Percentiles rank a stretch among this genome's conserved stretches.
These are phyloP conservation scores for Globisporangium echinulatum DNA, from an alignment of 352 stramenopile genomes.

Conservation along the genomic window DNA sequence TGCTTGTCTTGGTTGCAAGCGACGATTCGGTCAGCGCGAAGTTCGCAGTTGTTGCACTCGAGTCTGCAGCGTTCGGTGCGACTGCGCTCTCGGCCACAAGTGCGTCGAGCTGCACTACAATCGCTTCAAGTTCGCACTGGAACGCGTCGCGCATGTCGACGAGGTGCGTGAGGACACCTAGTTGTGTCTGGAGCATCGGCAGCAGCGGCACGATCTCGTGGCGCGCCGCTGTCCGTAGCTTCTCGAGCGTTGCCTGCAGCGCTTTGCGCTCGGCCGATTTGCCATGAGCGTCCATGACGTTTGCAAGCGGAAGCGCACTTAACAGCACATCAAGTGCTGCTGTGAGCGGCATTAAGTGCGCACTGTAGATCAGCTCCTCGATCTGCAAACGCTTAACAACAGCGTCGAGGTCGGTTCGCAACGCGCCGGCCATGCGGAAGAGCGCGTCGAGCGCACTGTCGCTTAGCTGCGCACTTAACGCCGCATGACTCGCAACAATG, in stretches of 20 bases:
- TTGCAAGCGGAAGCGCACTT: constrained; percentile 54
- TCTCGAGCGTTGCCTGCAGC: constrained; percentile 72
- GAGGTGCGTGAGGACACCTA: constrained; percentile 37
- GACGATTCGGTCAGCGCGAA: constrained; percentile 2
- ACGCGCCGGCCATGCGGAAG: constrained; percentile 67
- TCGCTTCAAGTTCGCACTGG: constrained; percentile 43
- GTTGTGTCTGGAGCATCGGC: constrained; percentile 52
- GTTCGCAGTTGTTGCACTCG: neutral
- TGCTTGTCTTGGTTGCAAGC: neutral
- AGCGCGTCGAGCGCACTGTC: constrained; percentile 72
- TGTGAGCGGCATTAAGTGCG: constrained; percentile 37
- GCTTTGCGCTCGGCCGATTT: constrained; percentile 64
- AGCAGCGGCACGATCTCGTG: constrained; percentile 68
- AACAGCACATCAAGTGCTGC: constrained; percentile 35
- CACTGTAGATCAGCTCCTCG: constrained; percentile 75
- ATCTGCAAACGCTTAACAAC: constrained; percentile 59
- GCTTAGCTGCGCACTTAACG: constrained; percentile 27
- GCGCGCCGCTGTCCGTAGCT: constrained; percentile 75
- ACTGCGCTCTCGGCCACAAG: constrained; percentile 28
- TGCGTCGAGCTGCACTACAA: constrained; percentile 32
- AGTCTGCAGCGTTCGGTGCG: neutral
- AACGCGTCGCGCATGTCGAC: constrained; percentile 48
- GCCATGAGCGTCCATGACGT: constrained; percentile 72
- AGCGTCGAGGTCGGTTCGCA: constrained; percentile 66
- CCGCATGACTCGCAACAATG: constrained; percentile 23